Conservation (phyloP, 1,139 yeast genomes). For the Pichia sp. region DNA sequence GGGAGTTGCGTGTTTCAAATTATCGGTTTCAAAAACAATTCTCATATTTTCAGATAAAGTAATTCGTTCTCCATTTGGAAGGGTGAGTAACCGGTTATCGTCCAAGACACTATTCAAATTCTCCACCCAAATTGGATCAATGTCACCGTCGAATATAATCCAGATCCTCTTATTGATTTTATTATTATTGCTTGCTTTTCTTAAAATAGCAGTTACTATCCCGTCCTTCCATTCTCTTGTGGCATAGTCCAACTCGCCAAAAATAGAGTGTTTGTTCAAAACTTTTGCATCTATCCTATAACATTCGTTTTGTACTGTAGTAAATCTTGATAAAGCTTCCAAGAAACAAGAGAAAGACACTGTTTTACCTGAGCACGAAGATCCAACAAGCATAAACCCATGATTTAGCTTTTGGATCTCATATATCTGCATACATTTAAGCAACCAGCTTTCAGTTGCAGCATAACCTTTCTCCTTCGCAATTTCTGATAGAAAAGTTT, state of each 20-base stretch:
- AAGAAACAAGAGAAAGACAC: slow-evolving; percentile 48
- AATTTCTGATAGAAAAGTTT: neutral
- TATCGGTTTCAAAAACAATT: slow-evolving; percentile 74
- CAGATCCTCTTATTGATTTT: slow-evolving; percentile 54
- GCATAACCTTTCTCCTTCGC: slow-evolving; percentile 30
- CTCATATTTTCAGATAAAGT: slow-evolving; percentile 60
- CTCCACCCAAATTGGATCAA: slow-evolving; percentile 95
- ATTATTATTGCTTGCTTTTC: slow-evolving; percentile 60
- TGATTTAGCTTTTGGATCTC: slow-evolving; percentile 65
- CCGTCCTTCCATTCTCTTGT: slow-evolving; percentile 97
- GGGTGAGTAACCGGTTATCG: slow-evolving; percentile 74
- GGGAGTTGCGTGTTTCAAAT: slow-evolving; percentile 65
- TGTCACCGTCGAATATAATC: slow-evolving; percentile 89
- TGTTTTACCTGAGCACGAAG: slow-evolving; percentile 74
- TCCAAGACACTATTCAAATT: slow-evolving; percentile 86
- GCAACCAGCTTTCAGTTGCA: slow-evolving; percentile 42
- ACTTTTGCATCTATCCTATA: slow-evolving; percentile 73
- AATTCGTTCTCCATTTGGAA: slow-evolving; percentile 87
- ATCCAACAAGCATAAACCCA: slow-evolving; percentile 81
- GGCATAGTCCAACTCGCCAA: slow-evolving; percentile 66
- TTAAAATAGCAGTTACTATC: slow-evolving; percentile 61
- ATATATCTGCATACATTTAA: slow-evolving; percentile 59
- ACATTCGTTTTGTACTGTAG: slow-evolving; percentile 36
- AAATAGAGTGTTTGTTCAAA: slow-evolving; percentile 58
- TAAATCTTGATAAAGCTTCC: slow-evolving; percentile 37